A percentile compares a stretch with the other conserved stretches of the same genome.
These are phyloP conservation scores for Knoxia roxburghii DNA, from an alignment of 257 asterid genomes.

Conservation along the genomic window DNA sequence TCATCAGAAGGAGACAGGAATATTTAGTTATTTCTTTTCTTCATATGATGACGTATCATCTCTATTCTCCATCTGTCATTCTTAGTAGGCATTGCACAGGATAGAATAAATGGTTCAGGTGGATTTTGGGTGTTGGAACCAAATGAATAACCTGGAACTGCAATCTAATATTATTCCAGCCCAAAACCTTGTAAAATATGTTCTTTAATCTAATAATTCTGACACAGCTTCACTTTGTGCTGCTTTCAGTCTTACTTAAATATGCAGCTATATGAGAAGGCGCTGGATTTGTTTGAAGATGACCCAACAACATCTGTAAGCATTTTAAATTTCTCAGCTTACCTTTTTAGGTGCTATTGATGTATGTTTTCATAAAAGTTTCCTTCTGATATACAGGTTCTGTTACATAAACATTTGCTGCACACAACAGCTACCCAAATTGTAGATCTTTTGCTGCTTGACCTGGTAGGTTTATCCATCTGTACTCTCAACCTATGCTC, in stretches of 20 bases:
- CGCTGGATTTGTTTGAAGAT: conserved; percentile 87
- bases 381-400: conserved; percentile 37
- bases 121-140: background rate
- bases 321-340: conserved; percentile 21
- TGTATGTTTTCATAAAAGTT: conserved; percentile 5
- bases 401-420: conserved; percentile 83
- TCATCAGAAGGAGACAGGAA: background rate
- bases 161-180: background rate
- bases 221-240: conserved; percentile 19
- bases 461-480: conserved; percentile 55
- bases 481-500: conserved; percentile 4
- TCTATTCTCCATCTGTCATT: background rate
- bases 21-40: background rate
- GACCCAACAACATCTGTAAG: conserved; percentile 81
- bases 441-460: conserved; percentile 66
- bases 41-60: background rate
- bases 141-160: background rate
- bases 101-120: background rate
- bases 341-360: conserved; percentile 11
- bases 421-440: conserved; percentile 69
- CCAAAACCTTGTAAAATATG: conserved; percentile 1
- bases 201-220: conserved; percentile 6
- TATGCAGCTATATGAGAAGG: conserved; percentile 88
- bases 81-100: background rate
- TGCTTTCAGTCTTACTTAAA: conserved; percentile 65